Conservation (phyloP, 2,329 filamentous ascomycete species). For the Colletotrichum gloeosporioides region DNA sequence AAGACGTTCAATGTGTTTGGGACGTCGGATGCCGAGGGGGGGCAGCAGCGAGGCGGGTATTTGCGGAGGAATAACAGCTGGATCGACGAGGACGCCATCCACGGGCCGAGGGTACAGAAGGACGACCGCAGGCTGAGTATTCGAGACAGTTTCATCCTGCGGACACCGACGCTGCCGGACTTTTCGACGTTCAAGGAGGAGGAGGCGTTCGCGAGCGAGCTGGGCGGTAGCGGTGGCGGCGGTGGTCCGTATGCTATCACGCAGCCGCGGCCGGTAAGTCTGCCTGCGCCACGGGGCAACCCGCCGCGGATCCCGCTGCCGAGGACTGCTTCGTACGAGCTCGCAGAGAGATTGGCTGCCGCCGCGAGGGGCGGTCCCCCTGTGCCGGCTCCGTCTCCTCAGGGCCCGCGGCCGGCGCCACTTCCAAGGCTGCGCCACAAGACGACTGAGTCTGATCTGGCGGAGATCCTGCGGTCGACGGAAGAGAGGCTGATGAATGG, state of each 20-base stretch:
- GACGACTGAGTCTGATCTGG: constrained; percentile 53
- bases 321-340: constrained; percentile 19
- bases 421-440: constrained; percentile 28
- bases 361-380: constrained; percentile 18
- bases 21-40: background rate
- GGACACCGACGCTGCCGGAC: constrained; percentile 41
- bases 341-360: constrained; percentile 22
- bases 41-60: background rate
- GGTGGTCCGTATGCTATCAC: background rate
- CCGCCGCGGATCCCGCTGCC: constrained; percentile 11
- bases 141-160: constrained; percentile 33
- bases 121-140: constrained; percentile 31
- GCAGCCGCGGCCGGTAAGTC: constrained; percentile 9
- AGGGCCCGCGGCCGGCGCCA: constrained; percentile 17
- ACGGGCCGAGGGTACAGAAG: constrained; percentile 48
- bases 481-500: constrained; percentile 55
- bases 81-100: constrained; percentile 58
- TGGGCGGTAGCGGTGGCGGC: background rate
- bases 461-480: constrained; percentile 57
- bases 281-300: background rate
- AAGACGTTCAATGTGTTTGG: constrained; percentile 32
- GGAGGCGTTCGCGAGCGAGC: constrained; percentile 25
- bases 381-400: background rate
- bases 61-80: constrained; percentile 35
- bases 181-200: constrained; percentile 26